phyloP scores from a whole-genome alignment of 441 rosid genomes.

The Populus tomentosa region DNA sequence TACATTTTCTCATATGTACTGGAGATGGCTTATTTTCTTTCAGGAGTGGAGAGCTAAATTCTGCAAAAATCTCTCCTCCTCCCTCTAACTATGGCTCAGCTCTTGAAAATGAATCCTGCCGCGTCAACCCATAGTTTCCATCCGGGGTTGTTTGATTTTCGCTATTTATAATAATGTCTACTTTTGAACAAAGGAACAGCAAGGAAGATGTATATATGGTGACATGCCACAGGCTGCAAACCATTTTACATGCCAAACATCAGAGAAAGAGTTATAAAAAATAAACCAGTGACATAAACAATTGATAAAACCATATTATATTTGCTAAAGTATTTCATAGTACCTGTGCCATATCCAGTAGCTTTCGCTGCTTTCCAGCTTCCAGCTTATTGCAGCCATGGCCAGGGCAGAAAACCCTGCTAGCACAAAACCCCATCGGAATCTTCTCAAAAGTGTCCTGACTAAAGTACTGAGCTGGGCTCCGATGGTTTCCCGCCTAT shows the following conservation, averaged over 20 bases:
- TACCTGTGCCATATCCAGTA: constrained; percentile 99
- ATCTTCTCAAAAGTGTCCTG: constrained; percentile 55
- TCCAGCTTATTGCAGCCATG: constrained; percentile 87
- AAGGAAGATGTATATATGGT: constrained; percentile 82
- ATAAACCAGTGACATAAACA: constrained; percentile 3
- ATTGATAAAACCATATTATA: background rate
- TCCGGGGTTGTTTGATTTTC: constrained; percentile 30
- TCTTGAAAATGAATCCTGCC: constrained; percentile 61
- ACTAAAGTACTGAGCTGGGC: constrained; percentile 54
- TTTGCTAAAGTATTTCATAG: background rate
- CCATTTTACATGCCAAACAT: constrained; percentile 14
- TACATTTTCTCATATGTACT: constrained; percentile 3
- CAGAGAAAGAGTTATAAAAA: background rate
- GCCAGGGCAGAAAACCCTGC: constrained; percentile 63
- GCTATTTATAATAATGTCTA: constrained; percentile 23
- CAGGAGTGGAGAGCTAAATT: constrained; percentile 1
- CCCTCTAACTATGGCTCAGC: constrained; percentile 25
- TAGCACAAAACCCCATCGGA: constrained; percentile 63
- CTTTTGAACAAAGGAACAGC: constrained; percentile 96
- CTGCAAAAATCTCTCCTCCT: constrained; percentile 4
- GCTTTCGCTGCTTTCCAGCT: constrained; percentile 71
- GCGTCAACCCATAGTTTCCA: constrained; percentile 54
- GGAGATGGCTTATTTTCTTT: background rate
- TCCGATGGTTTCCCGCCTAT: constrained; percentile 49
- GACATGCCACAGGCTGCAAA: constrained; percentile 85